A percentile compares a stretch with the other conserved stretches of the same genome.
These are phyloP conservation scores for Fusarium newnesense DNA, from an alignment of 2,329 filamentous ascomycete genomes.

Conservation along the genomic window DNA sequence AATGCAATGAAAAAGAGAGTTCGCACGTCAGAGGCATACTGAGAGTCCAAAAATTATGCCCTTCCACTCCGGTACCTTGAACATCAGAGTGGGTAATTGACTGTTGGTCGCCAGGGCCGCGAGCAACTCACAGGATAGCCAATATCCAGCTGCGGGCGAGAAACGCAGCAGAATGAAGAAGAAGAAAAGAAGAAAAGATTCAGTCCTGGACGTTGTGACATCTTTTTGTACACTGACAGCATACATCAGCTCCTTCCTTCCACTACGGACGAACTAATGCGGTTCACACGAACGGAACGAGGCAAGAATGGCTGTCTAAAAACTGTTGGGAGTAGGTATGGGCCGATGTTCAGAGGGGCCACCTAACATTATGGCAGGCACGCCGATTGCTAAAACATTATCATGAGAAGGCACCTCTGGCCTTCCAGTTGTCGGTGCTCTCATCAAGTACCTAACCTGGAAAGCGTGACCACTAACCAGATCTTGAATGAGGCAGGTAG, in stretches of 20 bases:
- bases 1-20: constrained; percentile 6
- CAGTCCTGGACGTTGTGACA: no score
- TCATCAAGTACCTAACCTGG: neutral
- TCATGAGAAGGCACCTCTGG: neutral
- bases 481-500: neutral
- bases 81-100: neutral
- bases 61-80: neutral
- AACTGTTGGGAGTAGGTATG: neutral
- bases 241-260: neutral
- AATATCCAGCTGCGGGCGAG: neutral
- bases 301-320: neutral
- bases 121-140: neutral
- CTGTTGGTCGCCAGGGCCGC: neutral
- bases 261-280: neutral
- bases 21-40: neutral
- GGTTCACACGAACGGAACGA: neutral
- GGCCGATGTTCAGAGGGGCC: no score
- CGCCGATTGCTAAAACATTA: neutral
- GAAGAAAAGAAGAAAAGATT: neutral
- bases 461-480: neutral
- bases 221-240: neutral
- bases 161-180: neutral
- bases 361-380: no score
- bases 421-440: neutral
- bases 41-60: constrained; percentile 1